Evolutionary conservation across 805 yeast genomes (phyloP).

Genomic region (Kodamaea neixiangensis): DNA sequence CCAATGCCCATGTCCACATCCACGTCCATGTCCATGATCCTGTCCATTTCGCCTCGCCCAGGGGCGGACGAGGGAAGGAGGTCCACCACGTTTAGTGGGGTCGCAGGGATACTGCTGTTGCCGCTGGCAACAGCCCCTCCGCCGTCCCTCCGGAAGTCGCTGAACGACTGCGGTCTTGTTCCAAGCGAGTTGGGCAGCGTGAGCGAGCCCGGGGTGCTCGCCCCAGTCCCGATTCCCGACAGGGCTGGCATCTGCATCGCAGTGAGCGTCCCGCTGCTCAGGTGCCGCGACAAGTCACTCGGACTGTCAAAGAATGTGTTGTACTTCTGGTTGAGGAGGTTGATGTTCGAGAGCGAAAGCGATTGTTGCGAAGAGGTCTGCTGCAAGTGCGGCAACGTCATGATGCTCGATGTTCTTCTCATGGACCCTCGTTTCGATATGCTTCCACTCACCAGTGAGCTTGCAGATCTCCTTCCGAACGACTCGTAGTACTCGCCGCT

Average conservation of each 20-base stretch:
- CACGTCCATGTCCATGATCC: slow-evolving; percentile 10
- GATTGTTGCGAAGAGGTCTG: slow-evolving; percentile 13
- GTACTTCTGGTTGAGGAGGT: slow-evolving; percentile 22
- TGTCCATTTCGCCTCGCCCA: slow-evolving; percentile 1
- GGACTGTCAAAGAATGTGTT: slow-evolving; percentile 23
- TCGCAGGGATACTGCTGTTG: slow-evolving; percentile 15
- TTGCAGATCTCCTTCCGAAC: slow-evolving; percentile 11
- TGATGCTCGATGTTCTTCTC: slow-evolving; percentile 7
- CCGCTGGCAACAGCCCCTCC: not conserved
- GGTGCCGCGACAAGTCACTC: slow-evolving; percentile 13
- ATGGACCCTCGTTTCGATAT: slow-evolving; percentile 14
- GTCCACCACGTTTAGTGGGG: slow-evolving; percentile 16
- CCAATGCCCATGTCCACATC: slow-evolving; percentile 11
- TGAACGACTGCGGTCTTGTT: slow-evolving; percentile 8
- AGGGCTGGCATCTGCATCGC: slow-evolving; percentile 2
- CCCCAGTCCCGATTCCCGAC: not conserved
- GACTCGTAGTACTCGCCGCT: slow-evolving; percentile 16
- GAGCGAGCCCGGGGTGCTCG: slow-evolving; percentile 14
- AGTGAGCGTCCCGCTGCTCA: slow-evolving; percentile 12
- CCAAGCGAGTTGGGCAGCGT: slow-evolving; percentile 12
- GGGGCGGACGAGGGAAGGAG: slow-evolving; percentile 11
- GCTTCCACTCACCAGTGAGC: slow-evolving; percentile 10
- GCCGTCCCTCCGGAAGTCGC: slow-evolving; percentile 5
- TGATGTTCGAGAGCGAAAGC: slow-evolving; percentile 27
- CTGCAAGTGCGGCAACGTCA: slow-evolving; percentile 4